These are phyloP conservation scores for Aspergillus carlsbadensis DNA, from an alignment of 495 filamentous ascomycete genomes.

Conservation along the genomic window DNA sequence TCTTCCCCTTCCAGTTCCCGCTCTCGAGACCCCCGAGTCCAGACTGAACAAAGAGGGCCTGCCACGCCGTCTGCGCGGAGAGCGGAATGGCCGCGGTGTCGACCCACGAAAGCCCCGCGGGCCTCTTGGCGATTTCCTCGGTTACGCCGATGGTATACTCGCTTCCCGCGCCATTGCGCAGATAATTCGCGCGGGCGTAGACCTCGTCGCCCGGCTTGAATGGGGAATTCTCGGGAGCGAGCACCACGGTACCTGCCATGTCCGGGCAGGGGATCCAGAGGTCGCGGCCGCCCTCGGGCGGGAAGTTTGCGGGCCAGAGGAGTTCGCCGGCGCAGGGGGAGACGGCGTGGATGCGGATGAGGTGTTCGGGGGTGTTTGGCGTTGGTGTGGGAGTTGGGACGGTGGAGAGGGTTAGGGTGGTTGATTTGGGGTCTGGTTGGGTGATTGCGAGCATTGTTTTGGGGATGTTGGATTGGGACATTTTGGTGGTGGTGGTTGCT, in stretches of 20 bases:
- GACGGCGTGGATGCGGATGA: constrained; percentile 51
- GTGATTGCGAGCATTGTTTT: constrained; percentile 11
- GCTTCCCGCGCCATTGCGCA: constrained; percentile 39
- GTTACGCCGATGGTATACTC: constrained; percentile 46
- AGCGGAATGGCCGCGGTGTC: constrained; percentile 50
- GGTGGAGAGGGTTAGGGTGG: constrained; percentile 1
- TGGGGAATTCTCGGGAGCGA: constrained; percentile 39
- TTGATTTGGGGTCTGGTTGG: constrained; percentile 1
- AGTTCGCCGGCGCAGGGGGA: constrained; percentile 56
- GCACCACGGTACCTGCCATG: constrained; percentile 46
- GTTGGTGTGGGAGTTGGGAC: constrained; percentile 25
- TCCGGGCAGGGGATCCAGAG: constrained; percentile 50
- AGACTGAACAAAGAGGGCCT: constrained; percentile 49
- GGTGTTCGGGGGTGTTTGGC: constrained; percentile 36
- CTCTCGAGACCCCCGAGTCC: constrained; percentile 14
- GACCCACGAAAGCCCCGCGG: constrained; percentile 39
- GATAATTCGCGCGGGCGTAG: constrained; percentile 45
- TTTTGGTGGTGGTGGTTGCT: neutral
- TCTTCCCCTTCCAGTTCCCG: constrained; percentile 28
- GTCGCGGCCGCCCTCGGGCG: constrained; percentile 28
- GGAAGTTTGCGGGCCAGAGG: constrained; percentile 42
- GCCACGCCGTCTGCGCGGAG: constrained; percentile 50
- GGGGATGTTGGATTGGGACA: neutral
- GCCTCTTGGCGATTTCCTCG: constrained; percentile 42
- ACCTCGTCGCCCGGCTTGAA: constrained; percentile 48